A percentile compares a stretch with the other conserved stretches of the same genome.
phyloP scores from a whole-genome alignment of 2,329 filamentous ascomycete genomes.

The Paramyrothecium roridum region DNA sequence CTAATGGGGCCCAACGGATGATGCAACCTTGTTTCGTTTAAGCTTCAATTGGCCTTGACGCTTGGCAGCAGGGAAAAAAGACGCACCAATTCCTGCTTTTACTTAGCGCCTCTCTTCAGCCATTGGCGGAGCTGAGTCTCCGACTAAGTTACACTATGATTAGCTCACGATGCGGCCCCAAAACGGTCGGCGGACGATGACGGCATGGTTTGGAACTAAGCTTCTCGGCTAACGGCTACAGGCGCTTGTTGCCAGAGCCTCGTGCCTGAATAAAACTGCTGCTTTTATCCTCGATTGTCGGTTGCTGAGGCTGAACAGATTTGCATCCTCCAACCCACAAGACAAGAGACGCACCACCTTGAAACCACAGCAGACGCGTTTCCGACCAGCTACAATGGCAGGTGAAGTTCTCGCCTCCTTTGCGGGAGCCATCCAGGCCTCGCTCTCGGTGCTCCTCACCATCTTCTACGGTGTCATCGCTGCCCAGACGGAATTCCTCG shows the following conservation, averaged over 20 bases:
- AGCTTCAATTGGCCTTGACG: background rate
- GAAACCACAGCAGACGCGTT: background rate
- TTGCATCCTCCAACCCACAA: background rate
- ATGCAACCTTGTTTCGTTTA: background rate
- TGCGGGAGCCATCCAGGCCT: conserved; percentile 1
- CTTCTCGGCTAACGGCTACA: background rate
- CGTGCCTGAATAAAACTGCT: background rate
- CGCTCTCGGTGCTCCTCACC: conserved; percentile 1
- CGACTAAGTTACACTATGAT: background rate
- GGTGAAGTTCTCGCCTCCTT: background rate
- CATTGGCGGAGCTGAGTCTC: background rate
- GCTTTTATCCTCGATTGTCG: background rate
- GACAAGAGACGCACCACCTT: background rate
- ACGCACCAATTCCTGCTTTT: background rate
- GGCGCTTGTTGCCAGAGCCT: background rate
- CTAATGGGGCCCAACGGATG: background rate
- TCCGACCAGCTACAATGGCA: background rate
- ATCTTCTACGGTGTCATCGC: conserved; percentile 2
- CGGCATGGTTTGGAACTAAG: background rate
- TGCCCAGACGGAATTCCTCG: background rate
- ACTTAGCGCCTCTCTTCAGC: background rate
- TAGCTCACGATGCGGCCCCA: background rate
- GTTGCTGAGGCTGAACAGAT: background rate
- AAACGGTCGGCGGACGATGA: background rate
- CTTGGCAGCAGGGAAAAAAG: background rate